phyloP scores from a whole-genome alignment of 2,329 filamentous ascomycete species.

The Penicillium digitatum region DNA sequence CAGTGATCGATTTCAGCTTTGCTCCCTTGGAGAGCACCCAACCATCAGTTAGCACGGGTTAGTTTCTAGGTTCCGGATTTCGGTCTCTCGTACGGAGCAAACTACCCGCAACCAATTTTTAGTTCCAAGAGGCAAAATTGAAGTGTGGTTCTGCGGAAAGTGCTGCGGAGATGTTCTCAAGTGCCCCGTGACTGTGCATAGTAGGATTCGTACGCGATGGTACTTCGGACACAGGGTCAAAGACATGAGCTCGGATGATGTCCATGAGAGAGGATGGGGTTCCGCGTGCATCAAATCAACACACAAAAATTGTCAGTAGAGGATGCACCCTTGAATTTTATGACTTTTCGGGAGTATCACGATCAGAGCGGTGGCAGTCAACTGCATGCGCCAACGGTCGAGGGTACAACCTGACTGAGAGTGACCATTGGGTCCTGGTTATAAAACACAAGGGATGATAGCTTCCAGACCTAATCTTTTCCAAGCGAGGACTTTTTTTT shows the following conservation, averaged over 20 bases:
- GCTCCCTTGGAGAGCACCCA: slow-evolving; percentile 1
- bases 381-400: slow-evolving; percentile 23
- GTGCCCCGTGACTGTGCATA: neutral
- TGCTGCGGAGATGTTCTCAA: neutral
- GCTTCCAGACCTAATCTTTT: neutral
- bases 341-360: slow-evolving; percentile 13
- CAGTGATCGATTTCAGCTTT: slow-evolving; percentile 15
- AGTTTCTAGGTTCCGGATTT: neutral
- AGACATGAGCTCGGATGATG: slow-evolving; percentile 14
- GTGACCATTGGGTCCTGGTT: slow-evolving; percentile 16
- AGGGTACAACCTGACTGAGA: slow-evolving; percentile 14
- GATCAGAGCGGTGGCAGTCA: slow-evolving; percentile 16
- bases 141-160: neutral
- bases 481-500: neutral
- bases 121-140: neutral
- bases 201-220: neutral
- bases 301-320: neutral
- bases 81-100: neutral
- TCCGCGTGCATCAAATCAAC: slow-evolving; percentile 11
- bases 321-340: neutral
- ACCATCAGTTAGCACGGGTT: neutral
- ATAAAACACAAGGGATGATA: slow-evolving; percentile 6
- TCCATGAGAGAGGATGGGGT: slow-evolving; percentile 17
- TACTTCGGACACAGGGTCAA: neutral
- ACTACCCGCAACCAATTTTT: neutral